Evolutionary conservation across 1,284 basidiomycete species (phyloP), one percentile per base, ranked within the genome.

Genomic region (Cutaneotrichosporon cutaneum): DNA sequence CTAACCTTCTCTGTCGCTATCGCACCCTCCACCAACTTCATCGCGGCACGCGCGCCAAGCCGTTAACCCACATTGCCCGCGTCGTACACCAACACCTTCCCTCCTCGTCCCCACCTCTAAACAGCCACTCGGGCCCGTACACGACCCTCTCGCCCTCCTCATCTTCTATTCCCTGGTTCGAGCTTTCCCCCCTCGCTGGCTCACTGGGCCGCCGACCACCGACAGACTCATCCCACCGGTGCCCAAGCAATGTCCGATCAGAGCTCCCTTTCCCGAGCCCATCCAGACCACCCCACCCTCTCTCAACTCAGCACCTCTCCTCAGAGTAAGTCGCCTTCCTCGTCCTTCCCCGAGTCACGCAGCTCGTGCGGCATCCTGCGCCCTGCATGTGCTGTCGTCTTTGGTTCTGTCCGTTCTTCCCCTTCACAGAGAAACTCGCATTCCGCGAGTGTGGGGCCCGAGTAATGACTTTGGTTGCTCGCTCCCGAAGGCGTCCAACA

Each of bases 241-340:
- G 22, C 45, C 45, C 48, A 51, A 51, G 48, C 48, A 14, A 54
- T 54, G 52, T 35, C 58, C 18, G 53, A 47, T 30, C 50, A 58
- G 32, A 64, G 62, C 59, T 66, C 64, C 1, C 62, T 66, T 27
- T 59, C 62, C 10, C 56, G 60, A 16, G 57, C 65, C 22, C 65
- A 63, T 42, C 65, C 62, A 11, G 62, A 63, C 57, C 62, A 66
- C n/a, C 62, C 65, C 6, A 63, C 60, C 16, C 57, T 66, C n/a
- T 16, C 62, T 16, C 61, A 63, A 45, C 45, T 66, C 9, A 35
- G 60, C 36, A 58, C 59, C 3, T 45, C 57, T 4, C 47, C 57
- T 13, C 32, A 59, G 18, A 45, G 63, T 64, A 42, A 62, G 61
- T 62, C n/a, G 21, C 45, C 11, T 18, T 42, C 39, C 39, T 5